Evolutionary conservation across 2,329 filamentous ascomycete genomes (phyloP).

Genomic region (Pestalotiopsis fici): DNA sequence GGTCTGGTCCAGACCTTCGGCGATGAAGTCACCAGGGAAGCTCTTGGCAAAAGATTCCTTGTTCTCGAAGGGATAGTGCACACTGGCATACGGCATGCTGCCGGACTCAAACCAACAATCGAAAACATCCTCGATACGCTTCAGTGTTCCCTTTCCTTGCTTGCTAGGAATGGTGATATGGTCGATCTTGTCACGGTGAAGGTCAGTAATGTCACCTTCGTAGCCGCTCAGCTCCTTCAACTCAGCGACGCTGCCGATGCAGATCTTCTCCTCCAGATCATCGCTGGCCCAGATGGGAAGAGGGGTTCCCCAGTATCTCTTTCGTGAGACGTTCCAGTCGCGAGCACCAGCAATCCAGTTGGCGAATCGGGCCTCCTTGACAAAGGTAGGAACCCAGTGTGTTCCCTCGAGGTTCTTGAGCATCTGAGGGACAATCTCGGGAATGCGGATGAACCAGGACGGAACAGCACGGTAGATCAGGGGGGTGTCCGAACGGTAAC

Average conservation of each 20-base stretch:
- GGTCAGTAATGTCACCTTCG: slow-evolving; percentile 77
- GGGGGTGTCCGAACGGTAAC: slow-evolving; percentile 91
- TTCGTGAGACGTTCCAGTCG: slow-evolving; percentile 94
- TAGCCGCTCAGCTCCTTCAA: slow-evolving; percentile 86
- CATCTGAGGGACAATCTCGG: slow-evolving; percentile 82
- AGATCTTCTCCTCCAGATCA: slow-evolving; percentile 83
- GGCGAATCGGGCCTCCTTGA: slow-evolving; percentile 88
- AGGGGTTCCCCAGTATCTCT: slow-evolving; percentile 94
- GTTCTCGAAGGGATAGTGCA: slow-evolving; percentile 92
- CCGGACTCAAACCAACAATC: slow-evolving; percentile 98
- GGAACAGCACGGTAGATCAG: slow-evolving; percentile 91
- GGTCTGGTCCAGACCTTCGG: slow-evolving; percentile 90
- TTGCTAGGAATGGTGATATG: slow-evolving; percentile 92
- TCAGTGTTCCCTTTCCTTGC: slow-evolving; percentile 80
- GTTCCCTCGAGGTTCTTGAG: slow-evolving; percentile 86
- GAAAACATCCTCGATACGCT: slow-evolving; percentile 84
- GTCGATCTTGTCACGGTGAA: slow-evolving; percentile 92
- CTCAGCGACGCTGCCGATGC: slow-evolving; percentile 82
- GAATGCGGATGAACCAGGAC: slow-evolving; percentile 92
- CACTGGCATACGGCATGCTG: slow-evolving; percentile 90
- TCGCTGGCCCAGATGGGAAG: slow-evolving; percentile 91
- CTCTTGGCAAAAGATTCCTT: slow-evolving; percentile 75
- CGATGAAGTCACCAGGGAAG: slow-evolving; percentile 93
- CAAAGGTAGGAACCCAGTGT: slow-evolving; percentile 87
- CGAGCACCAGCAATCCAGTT: slow-evolving; percentile 90